These are phyloP conservation scores for Tricholoma furcatifolium DNA, from an alignment of 768 basidiomycete genomes.

Conservation along the genomic window DNA sequence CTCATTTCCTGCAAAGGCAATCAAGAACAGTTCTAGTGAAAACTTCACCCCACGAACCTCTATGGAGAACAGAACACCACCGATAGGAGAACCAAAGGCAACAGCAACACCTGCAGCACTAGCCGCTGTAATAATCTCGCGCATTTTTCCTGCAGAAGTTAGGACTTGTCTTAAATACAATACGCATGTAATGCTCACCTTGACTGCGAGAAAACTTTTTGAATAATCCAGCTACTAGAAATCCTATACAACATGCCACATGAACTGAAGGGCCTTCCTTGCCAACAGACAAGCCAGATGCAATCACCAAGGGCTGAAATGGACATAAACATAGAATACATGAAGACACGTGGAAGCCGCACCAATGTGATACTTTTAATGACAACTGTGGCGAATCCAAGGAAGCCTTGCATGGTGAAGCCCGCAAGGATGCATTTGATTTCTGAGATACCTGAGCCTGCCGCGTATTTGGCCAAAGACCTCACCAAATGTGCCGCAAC, in stretches of 20 bases:
- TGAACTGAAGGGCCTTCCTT: constrained; percentile 99
- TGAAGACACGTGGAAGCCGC: constrained; percentile 25
- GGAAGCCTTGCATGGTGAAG: constrained; percentile 95
- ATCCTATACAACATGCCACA: constrained; percentile 92
- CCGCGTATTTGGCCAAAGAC: constrained; percentile 90
- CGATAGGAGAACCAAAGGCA: constrained; percentile 97
- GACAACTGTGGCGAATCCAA: constrained; percentile 85
- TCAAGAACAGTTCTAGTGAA: background rate
- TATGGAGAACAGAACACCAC: constrained; percentile 96
- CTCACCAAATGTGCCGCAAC: constrained; percentile 87
- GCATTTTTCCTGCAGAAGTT: constrained; percentile 60
- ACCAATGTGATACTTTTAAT: constrained; percentile 96
- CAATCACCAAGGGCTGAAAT: constrained; percentile 88
- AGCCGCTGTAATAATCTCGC: constrained; percentile 91
- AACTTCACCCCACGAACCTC: constrained; percentile 52
- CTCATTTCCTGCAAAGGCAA: constrained; percentile 84
- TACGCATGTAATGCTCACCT: constrained; percentile 45
- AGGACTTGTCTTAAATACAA: background rate
- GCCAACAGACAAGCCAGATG: constrained; percentile 94
- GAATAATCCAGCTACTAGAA: constrained; percentile 84
- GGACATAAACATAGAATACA: background rate
- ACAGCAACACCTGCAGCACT: constrained; percentile 98
- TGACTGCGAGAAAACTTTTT: constrained; percentile 82
- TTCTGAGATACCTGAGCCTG: constrained; percentile 97
- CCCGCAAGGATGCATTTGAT: constrained; percentile 98